Base-by-base conservation (phyloP, 2,329 filamentous ascomycete genomes). In the Exophiala xenobiotica region DNA sequence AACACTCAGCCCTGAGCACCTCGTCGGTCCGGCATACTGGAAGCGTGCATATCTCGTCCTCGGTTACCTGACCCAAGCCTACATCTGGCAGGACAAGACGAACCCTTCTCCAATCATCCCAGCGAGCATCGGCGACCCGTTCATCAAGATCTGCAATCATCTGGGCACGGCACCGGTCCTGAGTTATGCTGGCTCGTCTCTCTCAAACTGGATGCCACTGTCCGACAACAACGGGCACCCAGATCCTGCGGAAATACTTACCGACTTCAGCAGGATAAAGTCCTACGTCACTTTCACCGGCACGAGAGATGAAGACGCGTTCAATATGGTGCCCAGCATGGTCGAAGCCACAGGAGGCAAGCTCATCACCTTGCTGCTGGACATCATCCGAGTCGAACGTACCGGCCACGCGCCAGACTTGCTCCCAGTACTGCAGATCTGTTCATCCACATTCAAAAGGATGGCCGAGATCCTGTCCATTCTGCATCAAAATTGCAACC, bases 21-120 rank as follows among this genome's bases (percentile, higher is more conserved):
- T 56, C 23, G 14, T 7, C 11, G 24, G 9, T 16, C 20, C 14
- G 7, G 46, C 12, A 7, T 31, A 52, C 29, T 56, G 49, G 49
- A 49, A 53, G 38, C 27, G 53, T 11, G 53, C 53, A 22, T 56
- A 53, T 20, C 39, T 53, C n/a, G 9, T 49, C 16, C 49, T 56
- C 1, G 49, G 41, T 6, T 56, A 44, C 31, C 16, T 56, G 9
- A 49, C 44, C 20, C 49, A 56, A 14, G 49, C 33, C 18, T 52
- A 43, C 37, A n/a, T 52, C 37, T 50, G 49, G 43, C 41, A 44
- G n/a, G 42, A 45, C 3, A 38, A 51, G 16, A 35, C 35, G 11
- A 52, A 24, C 2, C 41, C 33, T 11, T 42, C 42, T 18, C 6
- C n/a, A 4, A 41, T 47, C 26, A 18, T 56, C n/a, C 53, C 49